Base-by-base conservation (phyloP, 1,139 yeast genomes). In the Taiozyma onychis region DNA sequence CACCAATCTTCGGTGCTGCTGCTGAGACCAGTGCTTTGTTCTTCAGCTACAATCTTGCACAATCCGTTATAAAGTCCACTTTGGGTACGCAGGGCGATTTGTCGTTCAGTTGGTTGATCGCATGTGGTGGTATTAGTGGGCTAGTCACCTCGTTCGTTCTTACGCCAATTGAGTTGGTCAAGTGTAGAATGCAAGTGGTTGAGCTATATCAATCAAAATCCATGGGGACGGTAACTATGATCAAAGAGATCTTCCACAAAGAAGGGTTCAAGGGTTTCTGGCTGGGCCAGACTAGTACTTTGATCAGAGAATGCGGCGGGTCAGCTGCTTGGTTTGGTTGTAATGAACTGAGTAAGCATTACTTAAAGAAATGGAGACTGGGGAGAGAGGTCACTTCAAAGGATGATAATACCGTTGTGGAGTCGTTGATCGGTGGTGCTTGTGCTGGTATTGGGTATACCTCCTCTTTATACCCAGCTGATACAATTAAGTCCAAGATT, bases 241-340 rank as follows among this genome's bases (percentile, higher is more conserved):
- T 85, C 28, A 61, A 62, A 46, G 67, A 71, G 5, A 73, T 85
- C 0, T 59, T 78, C 27, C 60, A 58, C 13, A 66, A 69, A 4
- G 74, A 78, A 16, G 97, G 97, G 0, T 11, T 88, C 0, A 49
- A 54, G 16, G 88, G 88, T 1, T 70, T 84, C 53, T 91, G 97
- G 97, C 80, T 80, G 54, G 98, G 98, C 1, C 90, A 90, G 57
- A 73, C 82, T 1, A 85, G 95, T n/a, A 91, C 98, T 0, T 70
- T 89, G 50, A 57, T 88, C 3, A 76, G 98, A 60, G 98, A 91
- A 66, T 77, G 88, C 39, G 84, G 90, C 27, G 98, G 98, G 7
- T 88, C 97, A 1, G 88, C 96, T 4, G 83, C 93, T 3, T 91
- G 97, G 97, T 91, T 91, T 69, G 95, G 96, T 0, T 80, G 93